These are phyloP conservation scores for Excoecaria agallocha DNA, from an alignment of 345 rosid genomes.

Conservation along the genomic window DNA sequence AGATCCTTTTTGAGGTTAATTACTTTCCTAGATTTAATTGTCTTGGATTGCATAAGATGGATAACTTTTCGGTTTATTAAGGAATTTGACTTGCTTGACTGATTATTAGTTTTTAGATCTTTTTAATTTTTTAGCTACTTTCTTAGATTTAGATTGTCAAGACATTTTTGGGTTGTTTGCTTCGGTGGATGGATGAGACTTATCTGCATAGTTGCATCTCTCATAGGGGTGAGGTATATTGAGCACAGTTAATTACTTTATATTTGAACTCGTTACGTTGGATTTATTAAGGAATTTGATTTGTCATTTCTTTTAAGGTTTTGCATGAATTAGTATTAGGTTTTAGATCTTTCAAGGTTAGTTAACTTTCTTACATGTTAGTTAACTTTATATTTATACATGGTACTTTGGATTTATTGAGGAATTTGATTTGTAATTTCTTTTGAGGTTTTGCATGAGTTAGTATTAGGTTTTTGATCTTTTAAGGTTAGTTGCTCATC, in stretches of 20 bases:
- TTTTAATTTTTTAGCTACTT: too few species aligned
- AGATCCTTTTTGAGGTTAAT: too few species aligned
- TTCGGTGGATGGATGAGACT: constrained; percentile 82
- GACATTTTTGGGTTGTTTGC: constrained; percentile 76
- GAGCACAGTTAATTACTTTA: not conserved
- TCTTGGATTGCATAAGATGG: too few species aligned
- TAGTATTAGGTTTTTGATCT: not conserved
- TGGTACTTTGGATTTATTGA: too few species aligned
- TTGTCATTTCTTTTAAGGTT: too few species aligned
- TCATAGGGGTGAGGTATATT: constrained; percentile 63
- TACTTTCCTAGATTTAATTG: too few species aligned
- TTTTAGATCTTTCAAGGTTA: not conserved
- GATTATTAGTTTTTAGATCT: too few species aligned
- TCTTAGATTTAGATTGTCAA: constrained; percentile 26
- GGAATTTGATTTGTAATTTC: too few species aligned
- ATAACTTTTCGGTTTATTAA: not conserved
- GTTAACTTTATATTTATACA: too few species aligned
- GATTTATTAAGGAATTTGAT: too few species aligned
- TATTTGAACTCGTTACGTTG: too few species aligned
- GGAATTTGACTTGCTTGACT: not conserved
- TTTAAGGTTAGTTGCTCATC: not conserved
- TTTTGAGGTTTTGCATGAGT: too few species aligned
- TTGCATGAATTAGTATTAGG: not conserved
- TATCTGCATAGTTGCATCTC: constrained; percentile 71
- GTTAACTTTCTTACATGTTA: not conserved